Base-by-base conservation (phyloP, 2,329 filamentous ascomycete genomes). In the Aspergillus sp. region DNA sequence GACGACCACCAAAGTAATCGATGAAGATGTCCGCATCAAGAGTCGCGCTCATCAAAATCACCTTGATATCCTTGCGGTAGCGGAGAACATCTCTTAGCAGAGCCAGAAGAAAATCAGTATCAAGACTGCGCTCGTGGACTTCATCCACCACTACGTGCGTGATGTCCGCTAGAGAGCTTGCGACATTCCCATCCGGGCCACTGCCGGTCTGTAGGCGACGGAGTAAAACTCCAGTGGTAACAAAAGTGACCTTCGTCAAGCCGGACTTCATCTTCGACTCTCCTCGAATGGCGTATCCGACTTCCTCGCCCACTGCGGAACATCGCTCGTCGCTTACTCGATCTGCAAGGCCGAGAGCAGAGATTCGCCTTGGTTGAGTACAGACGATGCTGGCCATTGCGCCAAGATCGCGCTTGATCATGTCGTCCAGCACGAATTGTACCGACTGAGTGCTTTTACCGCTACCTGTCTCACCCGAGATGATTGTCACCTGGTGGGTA, bases 381-480 rank as follows among this genome's bases (percentile, higher is more conserved):
- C 93, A 94, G 39, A 98, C 78, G 41, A 98, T 93, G 51, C 93
- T 95, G 19, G 80, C 83, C 8, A 75, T 75, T 8, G 74, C 74
- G 2, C 89, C 91, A 6, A 93, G 68, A 5, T 80, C 75, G 28
- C 74, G 71, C 40, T 74, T 70, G 47, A 95, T 93, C 42, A 96
- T 67, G 47, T 96, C 85, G 49, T 98, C 91, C 1, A 98, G 69
- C 26, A 98, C 72, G 58, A 96, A 98, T 57, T 98, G 91, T 20
- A 96, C 86, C 2, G 86, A 91, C 57, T 98, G 91, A 1, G 91
- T 96, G 30, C 85, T 94, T 61, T 98, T 98, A 52, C 91, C 91
- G 12, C 86, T 94, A 33, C 91, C 91, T 3, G 91, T 98, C 62
- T 96, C 91, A 45, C 91, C 91, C 26, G 88, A 93, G 47, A 98